These are phyloP conservation scores for Aureobasidium sp. DNA, from an alignment of 2,329 filamentous ascomycete genomes.

Conservation along the genomic window DNA sequence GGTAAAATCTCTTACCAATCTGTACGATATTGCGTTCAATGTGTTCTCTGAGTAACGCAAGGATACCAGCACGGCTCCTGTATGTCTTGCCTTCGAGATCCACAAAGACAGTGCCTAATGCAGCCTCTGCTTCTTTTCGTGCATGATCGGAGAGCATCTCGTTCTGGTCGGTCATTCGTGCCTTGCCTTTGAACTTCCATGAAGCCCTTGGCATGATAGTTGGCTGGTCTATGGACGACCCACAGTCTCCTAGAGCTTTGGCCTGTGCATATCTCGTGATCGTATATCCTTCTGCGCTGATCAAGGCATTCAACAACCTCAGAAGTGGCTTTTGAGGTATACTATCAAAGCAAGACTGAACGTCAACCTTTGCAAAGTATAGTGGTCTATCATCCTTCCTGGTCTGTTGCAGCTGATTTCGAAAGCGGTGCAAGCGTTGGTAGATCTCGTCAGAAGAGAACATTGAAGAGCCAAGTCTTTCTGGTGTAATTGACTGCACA, in stretches of 20 bases:
- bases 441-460: constrained; percentile 80
- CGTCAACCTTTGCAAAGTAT: constrained; percentile 90
- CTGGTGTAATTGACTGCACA: constrained; percentile 35
- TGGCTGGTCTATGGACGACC: constrained; percentile 27
- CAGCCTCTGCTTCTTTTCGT: constrained; percentile 20
- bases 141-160: constrained; percentile 27
- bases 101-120: constrained; percentile 68
- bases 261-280: constrained; percentile 71
- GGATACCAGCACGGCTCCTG: constrained; percentile 52
- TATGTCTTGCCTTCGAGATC: constrained; percentile 55
- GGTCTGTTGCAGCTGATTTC: constrained; percentile 37
- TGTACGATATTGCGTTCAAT: constrained; percentile 80
- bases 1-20: constrained; percentile 80
- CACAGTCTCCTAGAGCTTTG: constrained; percentile 37
- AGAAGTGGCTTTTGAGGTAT: constrained; percentile 78
- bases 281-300: constrained; percentile 58
- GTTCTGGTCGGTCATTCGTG: constrained; percentile 25
- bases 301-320: constrained; percentile 51
- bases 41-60: constrained; percentile 69
- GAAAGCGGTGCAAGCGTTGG: constrained; percentile 63
- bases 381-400: constrained; percentile 40
- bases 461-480: constrained; percentile 67
- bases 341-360: constrained; percentile 87
- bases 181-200: constrained; percentile 37
- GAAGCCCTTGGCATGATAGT: constrained; percentile 29